These are phyloP conservation scores for Syncephalastrum sp. DNA, from an alignment of 371 early-diverging fungal genomes.

Conservation along the genomic window DNA sequence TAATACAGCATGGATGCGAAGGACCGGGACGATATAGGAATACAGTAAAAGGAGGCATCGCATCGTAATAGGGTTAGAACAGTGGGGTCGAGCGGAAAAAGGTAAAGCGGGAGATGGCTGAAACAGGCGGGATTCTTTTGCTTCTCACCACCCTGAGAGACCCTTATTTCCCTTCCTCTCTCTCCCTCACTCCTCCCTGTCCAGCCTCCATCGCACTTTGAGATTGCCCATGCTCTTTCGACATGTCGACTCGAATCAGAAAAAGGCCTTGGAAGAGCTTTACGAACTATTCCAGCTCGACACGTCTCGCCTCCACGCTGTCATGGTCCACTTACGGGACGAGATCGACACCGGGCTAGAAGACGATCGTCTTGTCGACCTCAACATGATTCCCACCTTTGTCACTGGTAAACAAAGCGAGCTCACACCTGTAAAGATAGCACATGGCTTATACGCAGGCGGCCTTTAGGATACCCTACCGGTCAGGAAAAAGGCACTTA, in stretches of 20 bases:
- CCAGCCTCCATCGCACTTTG: no score
- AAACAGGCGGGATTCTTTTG: no score
- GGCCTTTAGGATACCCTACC: constrained; percentile 60
- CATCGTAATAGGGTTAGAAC: no score
- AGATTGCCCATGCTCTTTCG: background rate
- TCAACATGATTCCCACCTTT: constrained; percentile 4
- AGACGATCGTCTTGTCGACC: constrained; percentile 26
- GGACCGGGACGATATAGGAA: no score
- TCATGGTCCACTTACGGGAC: constrained; percentile 18
- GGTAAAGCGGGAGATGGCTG: no score
- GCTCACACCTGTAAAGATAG: background rate
- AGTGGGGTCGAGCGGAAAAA: no score
- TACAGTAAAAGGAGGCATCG: no score
- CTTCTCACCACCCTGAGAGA: no score
- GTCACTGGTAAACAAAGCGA: constrained; percentile 1
- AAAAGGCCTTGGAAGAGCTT: constrained; percentile 24
- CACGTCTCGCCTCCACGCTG: constrained; percentile 6
- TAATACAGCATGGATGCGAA: no score
- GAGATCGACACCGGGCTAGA: constrained; percentile 31
- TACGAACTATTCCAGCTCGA: constrained; percentile 25
- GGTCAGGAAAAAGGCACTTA: constrained; percentile 85
- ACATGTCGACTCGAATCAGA: constrained; percentile 18
- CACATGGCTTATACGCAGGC: background rate
- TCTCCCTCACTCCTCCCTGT: no score
- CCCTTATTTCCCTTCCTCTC: no score